Evolutionary conservation across 768 basidiomycete species (phyloP).

Genomic region (Botryobasidium botryosum): DNA sequence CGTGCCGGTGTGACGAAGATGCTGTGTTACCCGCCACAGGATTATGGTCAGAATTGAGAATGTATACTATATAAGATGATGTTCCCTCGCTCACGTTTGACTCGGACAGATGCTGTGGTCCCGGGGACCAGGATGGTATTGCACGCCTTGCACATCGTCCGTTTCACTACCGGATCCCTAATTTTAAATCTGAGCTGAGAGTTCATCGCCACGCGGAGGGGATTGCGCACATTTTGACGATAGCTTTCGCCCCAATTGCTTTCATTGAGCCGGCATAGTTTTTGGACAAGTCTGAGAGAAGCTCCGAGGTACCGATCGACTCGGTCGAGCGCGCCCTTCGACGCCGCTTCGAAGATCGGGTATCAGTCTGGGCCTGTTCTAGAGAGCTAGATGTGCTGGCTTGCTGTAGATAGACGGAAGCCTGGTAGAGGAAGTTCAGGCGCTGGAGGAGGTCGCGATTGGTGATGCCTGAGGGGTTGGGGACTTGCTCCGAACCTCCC

Average conservation of each 20-base stretch:
- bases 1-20: no score
- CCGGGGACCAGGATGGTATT: constrained; percentile 50
- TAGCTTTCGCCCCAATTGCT: constrained; percentile 54
- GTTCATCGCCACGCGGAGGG: neutral
- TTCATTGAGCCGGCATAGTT: constrained; percentile 51
- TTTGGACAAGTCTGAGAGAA: constrained; percentile 36
- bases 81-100: constrained; percentile 38
- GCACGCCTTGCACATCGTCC: constrained; percentile 59
- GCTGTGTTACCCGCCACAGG: no score
- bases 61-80: no score
- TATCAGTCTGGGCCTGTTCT: constrained; percentile 1
- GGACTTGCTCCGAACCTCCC: no score
- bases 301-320: constrained; percentile 16
- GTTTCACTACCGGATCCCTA: constrained; percentile 75
- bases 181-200: neutral
- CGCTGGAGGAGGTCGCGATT: constrained; percentile 70
- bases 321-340: constrained; percentile 13
- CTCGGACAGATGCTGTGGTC: constrained; percentile 40
- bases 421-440: constrained; percentile 75
- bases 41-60: no score
- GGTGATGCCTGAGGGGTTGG: no score
- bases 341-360: neutral
- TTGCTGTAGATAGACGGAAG: constrained; percentile 42
- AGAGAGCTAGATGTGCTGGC: constrained; percentile 17
- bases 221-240: constrained; percentile 48